Percentiles rank a stretch among this genome's conserved stretches.
These are phyloP conservation scores for Penicillium sp. DNA, from an alignment of 2,329 filamentous ascomycete genomes.

Conservation along the genomic window DNA sequence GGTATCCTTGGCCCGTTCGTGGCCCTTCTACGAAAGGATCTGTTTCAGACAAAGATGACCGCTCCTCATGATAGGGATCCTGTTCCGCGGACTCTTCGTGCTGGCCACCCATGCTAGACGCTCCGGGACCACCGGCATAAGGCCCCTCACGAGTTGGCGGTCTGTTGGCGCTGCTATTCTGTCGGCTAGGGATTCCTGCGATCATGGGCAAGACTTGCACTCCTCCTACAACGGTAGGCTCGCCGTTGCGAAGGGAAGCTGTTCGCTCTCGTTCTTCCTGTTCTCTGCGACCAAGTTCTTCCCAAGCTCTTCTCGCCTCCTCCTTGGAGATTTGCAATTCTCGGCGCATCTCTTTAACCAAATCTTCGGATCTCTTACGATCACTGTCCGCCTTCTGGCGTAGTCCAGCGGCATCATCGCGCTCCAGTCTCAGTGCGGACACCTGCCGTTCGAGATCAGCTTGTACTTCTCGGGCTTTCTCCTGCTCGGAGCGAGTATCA, in stretches of 20 bases:
- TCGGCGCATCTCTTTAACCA: constrained; percentile 84
- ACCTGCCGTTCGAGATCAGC: constrained; percentile 73
- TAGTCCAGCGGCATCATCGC: constrained; percentile 63
- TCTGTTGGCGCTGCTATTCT: constrained; percentile 43
- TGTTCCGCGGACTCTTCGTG: constrained; percentile 29
- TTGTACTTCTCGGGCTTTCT: constrained; percentile 76
- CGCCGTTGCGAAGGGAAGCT: constrained; percentile 76
- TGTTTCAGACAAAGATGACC: constrained; percentile 53
- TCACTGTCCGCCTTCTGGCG: constrained; percentile 66
- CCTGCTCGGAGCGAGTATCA: constrained; percentile 83
- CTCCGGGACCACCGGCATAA: constrained; percentile 33
- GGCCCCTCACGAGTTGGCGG: constrained; percentile 46
- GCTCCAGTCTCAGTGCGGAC: constrained; percentile 67
- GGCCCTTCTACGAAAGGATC: constrained; percentile 58
- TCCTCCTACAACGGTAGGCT: constrained; percentile 83
- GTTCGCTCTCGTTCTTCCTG: constrained; percentile 89
- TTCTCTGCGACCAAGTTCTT: constrained; percentile 88
- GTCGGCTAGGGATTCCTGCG: constrained; percentile 60
- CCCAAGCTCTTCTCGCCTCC: constrained; percentile 92
- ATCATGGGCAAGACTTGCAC: constrained; percentile 95
- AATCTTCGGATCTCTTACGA: constrained; percentile 66
- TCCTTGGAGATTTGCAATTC: constrained; percentile 94
- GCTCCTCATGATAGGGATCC: constrained; percentile 50
- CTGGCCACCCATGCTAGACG: constrained; percentile 28
- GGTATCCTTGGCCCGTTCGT: constrained; percentile 23